phyloP scores from a whole-genome alignment of 192 early-diverging fungal species.

The Nowakowskiella sp. region DNA sequence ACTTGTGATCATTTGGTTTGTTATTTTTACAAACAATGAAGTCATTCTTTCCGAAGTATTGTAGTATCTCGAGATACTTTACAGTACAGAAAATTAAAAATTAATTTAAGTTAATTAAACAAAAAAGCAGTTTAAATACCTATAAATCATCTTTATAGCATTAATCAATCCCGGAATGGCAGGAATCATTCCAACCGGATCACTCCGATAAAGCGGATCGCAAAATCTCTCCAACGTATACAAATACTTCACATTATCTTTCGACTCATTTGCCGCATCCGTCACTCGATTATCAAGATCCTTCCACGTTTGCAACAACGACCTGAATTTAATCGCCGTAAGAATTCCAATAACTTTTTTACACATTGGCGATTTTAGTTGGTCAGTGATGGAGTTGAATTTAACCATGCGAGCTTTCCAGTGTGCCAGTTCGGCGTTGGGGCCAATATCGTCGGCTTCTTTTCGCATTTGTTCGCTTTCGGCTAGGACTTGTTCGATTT shows the following conservation, averaged over 20 bases:
- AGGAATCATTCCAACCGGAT: slow-evolving; percentile 57
- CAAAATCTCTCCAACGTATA: slow-evolving; percentile 61
- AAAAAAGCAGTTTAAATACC: slow-evolving; percentile 14
- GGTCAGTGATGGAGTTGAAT: slow-evolving; percentile 60
- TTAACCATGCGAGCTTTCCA: slow-evolving; percentile 66
- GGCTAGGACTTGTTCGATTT: slow-evolving; percentile 59
- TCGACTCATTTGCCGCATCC: slow-evolving; percentile 61
- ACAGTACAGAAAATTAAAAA: neutral
- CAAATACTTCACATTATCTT: slow-evolving; percentile 62
- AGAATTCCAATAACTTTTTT: slow-evolving; percentile 62
- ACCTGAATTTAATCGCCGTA: slow-evolving; percentile 50
- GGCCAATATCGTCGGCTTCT: slow-evolving; percentile 62
- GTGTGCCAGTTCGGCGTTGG: slow-evolving; percentile 60
- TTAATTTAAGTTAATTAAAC: neutral
- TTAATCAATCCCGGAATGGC: slow-evolving; percentile 59
- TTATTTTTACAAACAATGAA: slow-evolving; percentile 58
- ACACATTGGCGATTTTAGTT: slow-evolving; percentile 48
- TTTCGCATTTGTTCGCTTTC: slow-evolving; percentile 61
- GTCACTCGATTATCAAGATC: slow-evolving; percentile 58
- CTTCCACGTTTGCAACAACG: slow-evolving; percentile 52
- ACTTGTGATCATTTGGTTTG: slow-evolving; percentile 63
- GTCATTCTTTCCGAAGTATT: slow-evolving; percentile 64
- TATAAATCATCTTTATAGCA: slow-evolving; percentile 63
- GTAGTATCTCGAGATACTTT: slow-evolving; percentile 58
- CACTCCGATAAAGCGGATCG: slow-evolving; percentile 52